Percentiles rank a stretch among this genome's conserved stretches.
Conservation (phyloP, 1,139 yeast species). For the Taphrina pruni region DNA sequence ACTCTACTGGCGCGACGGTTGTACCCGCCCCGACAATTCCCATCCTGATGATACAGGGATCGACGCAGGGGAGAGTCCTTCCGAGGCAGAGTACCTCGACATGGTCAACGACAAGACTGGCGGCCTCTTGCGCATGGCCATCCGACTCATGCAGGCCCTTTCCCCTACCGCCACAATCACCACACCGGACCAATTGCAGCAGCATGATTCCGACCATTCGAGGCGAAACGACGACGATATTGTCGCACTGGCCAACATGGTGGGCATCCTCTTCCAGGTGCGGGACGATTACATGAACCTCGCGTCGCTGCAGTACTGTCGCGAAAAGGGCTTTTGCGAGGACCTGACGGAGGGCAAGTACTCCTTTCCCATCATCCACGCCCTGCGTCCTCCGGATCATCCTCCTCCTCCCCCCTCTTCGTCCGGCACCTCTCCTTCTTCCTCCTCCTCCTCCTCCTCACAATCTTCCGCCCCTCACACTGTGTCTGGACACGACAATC, state of each 20-base stretch:
- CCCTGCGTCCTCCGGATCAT: constrained; percentile 52
- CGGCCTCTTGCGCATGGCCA: constrained; percentile 78
- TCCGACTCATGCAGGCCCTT: constrained; percentile 62
- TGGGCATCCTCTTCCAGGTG: constrained; percentile 82
- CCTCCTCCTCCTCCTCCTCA: no score
- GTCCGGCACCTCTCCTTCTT: no score
- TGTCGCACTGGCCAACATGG: constrained; percentile 70
- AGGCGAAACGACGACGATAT: constrained; percentile 47
- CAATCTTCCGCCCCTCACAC: no score
- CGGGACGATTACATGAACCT: constrained; percentile 58
- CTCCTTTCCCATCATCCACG: constrained; percentile 81
- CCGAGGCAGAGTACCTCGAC: constrained; percentile 67
- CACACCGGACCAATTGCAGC: no score
- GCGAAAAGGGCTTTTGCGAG: constrained; percentile 82
- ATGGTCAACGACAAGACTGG: constrained; percentile 93
- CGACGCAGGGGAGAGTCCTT: constrained; percentile 60
- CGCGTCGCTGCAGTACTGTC: constrained; percentile 62
- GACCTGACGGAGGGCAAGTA: constrained; percentile 89
- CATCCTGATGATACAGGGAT: no score
- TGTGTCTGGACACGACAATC: constrained; percentile 51
- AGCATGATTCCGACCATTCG: not conserved
- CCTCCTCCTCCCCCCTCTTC: no score
- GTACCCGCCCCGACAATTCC: not conserved
- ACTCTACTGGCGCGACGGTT: constrained; percentile 77
- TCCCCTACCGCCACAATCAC: constrained; percentile 26